Evolutionary conservation across 208 protist genomes (phyloP).

Genomic region (Wallacemonas sp.): DNA sequence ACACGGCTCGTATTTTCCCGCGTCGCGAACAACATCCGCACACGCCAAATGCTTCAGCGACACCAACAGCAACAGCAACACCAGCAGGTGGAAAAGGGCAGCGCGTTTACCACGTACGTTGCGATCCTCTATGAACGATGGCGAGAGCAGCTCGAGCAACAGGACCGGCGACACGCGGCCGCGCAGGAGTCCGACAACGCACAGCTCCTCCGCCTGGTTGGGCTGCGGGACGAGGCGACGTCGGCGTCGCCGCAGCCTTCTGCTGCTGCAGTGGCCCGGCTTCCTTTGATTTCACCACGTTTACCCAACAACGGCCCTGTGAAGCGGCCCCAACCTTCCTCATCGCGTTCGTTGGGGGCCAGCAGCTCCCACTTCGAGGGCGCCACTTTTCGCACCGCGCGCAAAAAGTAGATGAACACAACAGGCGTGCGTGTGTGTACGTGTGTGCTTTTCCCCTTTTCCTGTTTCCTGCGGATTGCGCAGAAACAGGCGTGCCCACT

Average conservation of each 20-base stretch:
- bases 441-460: too few relatives aligned
- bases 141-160: constrained; percentile 23
- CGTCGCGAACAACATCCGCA: constrained; percentile 54
- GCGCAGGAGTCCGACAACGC: background rate
- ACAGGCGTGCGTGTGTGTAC: too few relatives aligned
- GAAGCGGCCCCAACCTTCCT: too few relatives aligned
- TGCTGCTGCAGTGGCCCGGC: background rate
- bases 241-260: background rate
- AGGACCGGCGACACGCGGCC: constrained; percentile 4
- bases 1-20: constrained; percentile 39
- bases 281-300: background rate
- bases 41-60: constrained; percentile 27
- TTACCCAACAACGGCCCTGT: too few relatives aligned
- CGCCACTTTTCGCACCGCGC: constrained; percentile 14
- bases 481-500: too few relatives aligned
- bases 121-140: constrained; percentile 53
- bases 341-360: background rate
- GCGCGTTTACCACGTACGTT: constrained; percentile 48
- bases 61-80: too few relatives aligned
- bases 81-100: constrained; percentile 29
- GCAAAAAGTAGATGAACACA: background rate
- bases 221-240: constrained; percentile 2
- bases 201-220: constrained; percentile 22
- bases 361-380: constrained; percentile 37
- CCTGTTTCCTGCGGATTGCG: too few relatives aligned